Evolutionary conservation across 2,329 filamentous ascomycete genomes (phyloP), one percentile per base, ranked within the genome.

Genomic region (Cladosporium sp.): DNA sequence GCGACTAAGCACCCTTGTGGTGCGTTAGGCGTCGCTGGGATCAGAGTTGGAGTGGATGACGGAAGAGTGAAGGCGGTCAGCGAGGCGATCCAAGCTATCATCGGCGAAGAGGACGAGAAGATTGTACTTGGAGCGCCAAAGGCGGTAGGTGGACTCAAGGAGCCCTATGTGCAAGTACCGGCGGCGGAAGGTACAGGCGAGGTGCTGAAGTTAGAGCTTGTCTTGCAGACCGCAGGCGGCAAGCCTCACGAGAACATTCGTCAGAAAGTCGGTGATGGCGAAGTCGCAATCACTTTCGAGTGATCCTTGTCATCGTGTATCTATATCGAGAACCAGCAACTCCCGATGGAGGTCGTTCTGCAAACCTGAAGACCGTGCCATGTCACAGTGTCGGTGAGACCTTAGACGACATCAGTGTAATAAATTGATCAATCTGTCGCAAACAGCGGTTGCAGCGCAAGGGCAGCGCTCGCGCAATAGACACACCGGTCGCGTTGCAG

Each of bases 1-100:
- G 73, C 70, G 14, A 74, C 74, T 3, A 71, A 66, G 12, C 86
- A 88, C 71, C 74, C 81, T 0, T 82, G 74, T 6, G 79, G 78
- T 0, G 82, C 77, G 0, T 64, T 77, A 14, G 89, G 85, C 0
- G 74, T 86, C 14, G 76, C 76, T 1, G 68, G 72, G 3, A 67
- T 86, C 15, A 22, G 51, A 28, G 39, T 66, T 9, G 37, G 60
- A 22, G 58, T 61, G 3, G 47, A 43, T 9, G 38, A 47, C n/a
- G 40, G 39, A 19, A 59, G 56, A 17, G 47, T 30, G 3, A 11
- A 8, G 28, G 47, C 37, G 56, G 50, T 58, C 28, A 45, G 30
- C 14, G 39, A 47, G 11, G 47, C 56, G 12, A 28, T 59, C 20
- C 38, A 19, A 19, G 56, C 56, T 5, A 39, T 52, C 17, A 38